A percentile compares a stretch with the other conserved stretches of the same genome.
phyloP scores from a whole-genome alignment of 768 basidiomycete species.

The Psilocybe cubensis region DNA sequence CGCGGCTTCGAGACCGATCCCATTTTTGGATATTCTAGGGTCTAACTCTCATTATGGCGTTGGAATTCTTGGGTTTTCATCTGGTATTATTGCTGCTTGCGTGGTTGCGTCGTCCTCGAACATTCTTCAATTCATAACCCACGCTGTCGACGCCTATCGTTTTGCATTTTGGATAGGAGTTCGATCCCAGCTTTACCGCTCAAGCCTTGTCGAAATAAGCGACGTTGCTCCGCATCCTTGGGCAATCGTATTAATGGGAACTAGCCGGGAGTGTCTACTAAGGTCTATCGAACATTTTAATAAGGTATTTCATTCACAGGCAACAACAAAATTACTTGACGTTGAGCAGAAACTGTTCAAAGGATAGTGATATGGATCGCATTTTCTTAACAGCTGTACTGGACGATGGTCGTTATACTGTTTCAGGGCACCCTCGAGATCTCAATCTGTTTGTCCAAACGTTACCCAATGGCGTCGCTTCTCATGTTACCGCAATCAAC shows the following conservation, averaged over 20 bases:
- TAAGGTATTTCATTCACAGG: conserved; percentile 20
- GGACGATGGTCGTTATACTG: conserved; percentile 49
- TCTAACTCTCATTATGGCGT: conserved; percentile 34
- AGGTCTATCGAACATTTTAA: conserved; percentile 25
- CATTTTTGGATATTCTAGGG: conserved; percentile 32
- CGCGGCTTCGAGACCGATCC: neutral
- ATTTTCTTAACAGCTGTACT: conserved; percentile 57
- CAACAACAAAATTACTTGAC: conserved; percentile 1
- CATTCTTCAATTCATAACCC: conserved; percentile 43
- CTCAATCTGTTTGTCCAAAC: conserved; percentile 45
- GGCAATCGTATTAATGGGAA: conserved; percentile 45
- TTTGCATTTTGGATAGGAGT: conserved; percentile 57
- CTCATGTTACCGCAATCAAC: conserved; percentile 49
- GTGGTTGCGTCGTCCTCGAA: conserved; percentile 49
- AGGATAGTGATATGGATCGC: conserved; percentile 16
- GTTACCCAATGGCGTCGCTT: conserved; percentile 35
- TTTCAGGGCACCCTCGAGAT: conserved; percentile 61
- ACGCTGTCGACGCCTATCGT: conserved; percentile 50
- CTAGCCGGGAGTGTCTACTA: conserved; percentile 23
- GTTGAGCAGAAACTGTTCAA: conserved; percentile 2
- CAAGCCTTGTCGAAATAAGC: conserved; percentile 16
- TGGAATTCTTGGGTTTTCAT: conserved; percentile 58
- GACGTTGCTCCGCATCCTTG: conserved; percentile 38
- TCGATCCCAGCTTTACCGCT: conserved; percentile 42
- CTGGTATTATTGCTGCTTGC: conserved; percentile 57